phyloP scores from a whole-genome alignment of 345 rosid species.

The Abelmoschus esculentus region DNA sequence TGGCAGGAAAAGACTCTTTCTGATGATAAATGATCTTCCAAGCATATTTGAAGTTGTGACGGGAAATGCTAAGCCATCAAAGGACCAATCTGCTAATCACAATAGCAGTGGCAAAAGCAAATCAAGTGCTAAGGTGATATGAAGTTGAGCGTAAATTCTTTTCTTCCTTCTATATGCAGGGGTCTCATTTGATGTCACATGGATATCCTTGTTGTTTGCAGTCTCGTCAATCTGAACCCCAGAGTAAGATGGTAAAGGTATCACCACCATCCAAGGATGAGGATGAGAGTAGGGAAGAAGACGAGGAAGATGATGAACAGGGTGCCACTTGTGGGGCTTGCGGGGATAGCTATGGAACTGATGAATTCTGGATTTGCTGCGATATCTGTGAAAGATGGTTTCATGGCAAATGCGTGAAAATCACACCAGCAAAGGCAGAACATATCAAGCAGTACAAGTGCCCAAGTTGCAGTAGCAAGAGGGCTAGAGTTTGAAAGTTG shows the following conservation, averaged over 20 bases:
- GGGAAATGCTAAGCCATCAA: slow-evolving; percentile 62
- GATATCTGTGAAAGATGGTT: slow-evolving; percentile 97
- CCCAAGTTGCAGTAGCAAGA: slow-evolving; percentile 93
- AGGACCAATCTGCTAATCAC: slow-evolving; percentile 64
- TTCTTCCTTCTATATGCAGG: not conserved
- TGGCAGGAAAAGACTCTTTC: slow-evolving; percentile 93
- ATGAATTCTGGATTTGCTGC: slow-evolving; percentile 98
- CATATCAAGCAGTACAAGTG: slow-evolving; percentile 98
- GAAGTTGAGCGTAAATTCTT: slow-evolving; percentile 6
- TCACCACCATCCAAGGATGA: slow-evolving; percentile 74
- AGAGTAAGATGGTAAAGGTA: slow-evolving; percentile 53
- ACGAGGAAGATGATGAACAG: slow-evolving; percentile 78
- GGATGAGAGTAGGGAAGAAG: slow-evolving; percentile 88
- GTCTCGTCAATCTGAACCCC: slow-evolving; percentile 62
- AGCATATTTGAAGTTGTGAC: slow-evolving; percentile 87
- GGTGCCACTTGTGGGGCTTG: slow-evolving; percentile 98
- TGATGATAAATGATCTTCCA: slow-evolving; percentile 93
- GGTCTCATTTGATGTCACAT: not conserved
- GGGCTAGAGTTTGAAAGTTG: slow-evolving; percentile 63
- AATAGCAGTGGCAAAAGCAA: slow-evolving; percentile 66
- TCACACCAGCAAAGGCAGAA: slow-evolving; percentile 98
- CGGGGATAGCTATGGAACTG: slow-evolving; percentile 85
- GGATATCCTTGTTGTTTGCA: slow-evolving; percentile 27
- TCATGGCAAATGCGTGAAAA: slow-evolving; percentile 99
- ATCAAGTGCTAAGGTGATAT: slow-evolving; percentile 63